phyloP scores from a whole-genome alignment of 192 early-diverging fungal genomes.

The Backusella liffmaniae region DNA sequence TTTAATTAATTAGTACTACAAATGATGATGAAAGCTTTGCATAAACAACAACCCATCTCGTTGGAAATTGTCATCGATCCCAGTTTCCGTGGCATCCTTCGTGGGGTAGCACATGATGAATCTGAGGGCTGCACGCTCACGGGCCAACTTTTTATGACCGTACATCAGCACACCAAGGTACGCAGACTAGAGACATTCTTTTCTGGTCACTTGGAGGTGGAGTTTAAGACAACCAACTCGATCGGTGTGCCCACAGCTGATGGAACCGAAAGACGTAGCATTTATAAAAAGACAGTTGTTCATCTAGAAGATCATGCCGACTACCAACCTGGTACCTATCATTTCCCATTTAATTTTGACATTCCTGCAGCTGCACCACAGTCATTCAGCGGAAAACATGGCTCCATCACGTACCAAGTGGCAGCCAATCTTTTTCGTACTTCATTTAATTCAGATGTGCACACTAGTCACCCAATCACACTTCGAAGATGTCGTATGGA shows the following conservation, averaged over 20 bases:
- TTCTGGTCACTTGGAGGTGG: conserved; percentile 17
- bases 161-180: conserved; percentile 10
- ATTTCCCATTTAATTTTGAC: conserved; percentile 17
- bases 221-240: conserved; percentile 9
- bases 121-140: conserved; percentile 27
- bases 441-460: conserved; percentile 39
- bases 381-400: conserved; percentile 40
- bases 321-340: conserved; percentile 17
- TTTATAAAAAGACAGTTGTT: not conserved
- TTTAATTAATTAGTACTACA: not conserved
- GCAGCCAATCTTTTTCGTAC: conserved; percentile 31
- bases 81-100: conserved; percentile 16
- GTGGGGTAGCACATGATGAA: conserved; percentile 27
- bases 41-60: not conserved
- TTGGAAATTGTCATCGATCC: not conserved
- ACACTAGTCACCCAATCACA: conserved; percentile 34
- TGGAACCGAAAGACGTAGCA: not conserved
- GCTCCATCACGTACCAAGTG: conserved; percentile 43
- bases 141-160: conserved; percentile 7
- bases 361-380: conserved; percentile 35
- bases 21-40: not conserved
- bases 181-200: conserved; percentile 19
- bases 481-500: conserved; percentile 41
- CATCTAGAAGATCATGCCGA: not conserved
- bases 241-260: not conserved